Conservation (phyloP, 2,329 filamentous ascomycete genomes). For the Trichoderma hamatum region DNA sequence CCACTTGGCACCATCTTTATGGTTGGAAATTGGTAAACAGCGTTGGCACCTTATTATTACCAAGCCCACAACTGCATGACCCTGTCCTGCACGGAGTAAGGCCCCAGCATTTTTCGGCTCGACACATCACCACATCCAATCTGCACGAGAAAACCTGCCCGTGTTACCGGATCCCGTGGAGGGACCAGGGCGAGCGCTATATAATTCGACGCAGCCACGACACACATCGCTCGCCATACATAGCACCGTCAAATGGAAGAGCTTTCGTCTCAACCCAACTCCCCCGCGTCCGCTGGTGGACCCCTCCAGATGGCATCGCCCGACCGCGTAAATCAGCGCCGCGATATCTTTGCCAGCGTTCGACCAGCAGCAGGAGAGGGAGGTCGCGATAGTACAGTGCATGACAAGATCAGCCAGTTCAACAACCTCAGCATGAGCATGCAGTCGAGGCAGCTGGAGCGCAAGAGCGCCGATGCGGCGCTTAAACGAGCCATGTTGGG, state of each 20-base stretch:
- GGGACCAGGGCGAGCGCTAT: background rate
- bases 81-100: conserved; percentile 12
- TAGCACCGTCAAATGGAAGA: conserved; percentile 44
- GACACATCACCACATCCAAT: conserved; percentile 3
- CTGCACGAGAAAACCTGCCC: background rate
- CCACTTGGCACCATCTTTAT: conserved; percentile 28
- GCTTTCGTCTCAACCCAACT: conserved; percentile 54
- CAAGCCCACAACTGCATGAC: conserved; percentile 22
- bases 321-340: conserved; percentile 62
- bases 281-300: conserved; percentile 53
- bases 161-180: background rate
- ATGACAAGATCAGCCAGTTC: conserved; percentile 72
- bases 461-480: conserved; percentile 66
- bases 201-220: background rate
- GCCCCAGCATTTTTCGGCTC: background rate
- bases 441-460: conserved; percentile 63
- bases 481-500: conserved; percentile 68
- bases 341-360: conserved; percentile 43
- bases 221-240: background rate
- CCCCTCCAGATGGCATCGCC: conserved; percentile 65
- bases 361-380: conserved; percentile 34
- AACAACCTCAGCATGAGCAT: conserved; percentile 67
- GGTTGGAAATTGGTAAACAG: conserved; percentile 36
- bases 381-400: conserved; percentile 63
- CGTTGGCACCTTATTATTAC: conserved; percentile 16